Conservation (phyloP, 176 grass and related monocot genomes). For the Aegilops longissima region DNA sequence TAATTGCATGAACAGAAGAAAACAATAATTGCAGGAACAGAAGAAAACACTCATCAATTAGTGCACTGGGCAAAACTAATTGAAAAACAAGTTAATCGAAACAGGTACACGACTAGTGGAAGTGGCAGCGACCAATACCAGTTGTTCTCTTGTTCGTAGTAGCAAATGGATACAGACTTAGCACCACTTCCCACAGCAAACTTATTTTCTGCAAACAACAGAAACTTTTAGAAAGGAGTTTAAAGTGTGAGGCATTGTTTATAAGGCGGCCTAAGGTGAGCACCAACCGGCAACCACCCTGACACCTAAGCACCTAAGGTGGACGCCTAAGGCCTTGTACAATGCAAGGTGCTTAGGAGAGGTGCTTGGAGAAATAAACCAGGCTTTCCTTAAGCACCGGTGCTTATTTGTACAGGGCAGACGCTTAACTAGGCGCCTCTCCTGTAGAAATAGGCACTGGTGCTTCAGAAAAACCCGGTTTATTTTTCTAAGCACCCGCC, state of each 20-base stretch:
- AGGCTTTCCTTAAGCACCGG: too few relatives aligned
- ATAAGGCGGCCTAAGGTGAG: too few relatives aligned
- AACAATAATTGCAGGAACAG: constrained; percentile 15
- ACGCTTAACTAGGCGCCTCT: too few relatives aligned
- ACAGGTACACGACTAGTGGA: constrained; percentile 9
- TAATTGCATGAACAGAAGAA: constrained; percentile 14
- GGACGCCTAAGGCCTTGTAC: too few relatives aligned
- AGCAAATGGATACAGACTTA: constrained; percentile 95
- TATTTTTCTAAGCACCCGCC: too few relatives aligned
- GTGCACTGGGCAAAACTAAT: background rate
- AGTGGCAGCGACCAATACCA: constrained; percentile 54
- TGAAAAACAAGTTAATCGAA: constrained; percentile 6
- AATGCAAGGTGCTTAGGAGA: too few relatives aligned
- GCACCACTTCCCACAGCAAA: constrained; percentile 99
- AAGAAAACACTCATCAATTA: background rate
- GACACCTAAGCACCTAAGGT: too few relatives aligned
- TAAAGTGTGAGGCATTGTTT: background rate
- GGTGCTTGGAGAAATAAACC: too few relatives aligned
- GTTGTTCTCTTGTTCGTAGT: constrained; percentile 95
- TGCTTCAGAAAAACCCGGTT: too few relatives aligned
- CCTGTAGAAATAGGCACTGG: too few relatives aligned
- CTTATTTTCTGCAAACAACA: constrained; percentile 85
- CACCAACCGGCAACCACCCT: too few relatives aligned
- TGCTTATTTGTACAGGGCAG: too few relatives aligned
- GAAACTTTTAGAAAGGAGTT: background rate